Base-by-base conservation (phyloP, 225 moss, liverwort and hornwort species). In the Anthoceros angustus region DNA sequence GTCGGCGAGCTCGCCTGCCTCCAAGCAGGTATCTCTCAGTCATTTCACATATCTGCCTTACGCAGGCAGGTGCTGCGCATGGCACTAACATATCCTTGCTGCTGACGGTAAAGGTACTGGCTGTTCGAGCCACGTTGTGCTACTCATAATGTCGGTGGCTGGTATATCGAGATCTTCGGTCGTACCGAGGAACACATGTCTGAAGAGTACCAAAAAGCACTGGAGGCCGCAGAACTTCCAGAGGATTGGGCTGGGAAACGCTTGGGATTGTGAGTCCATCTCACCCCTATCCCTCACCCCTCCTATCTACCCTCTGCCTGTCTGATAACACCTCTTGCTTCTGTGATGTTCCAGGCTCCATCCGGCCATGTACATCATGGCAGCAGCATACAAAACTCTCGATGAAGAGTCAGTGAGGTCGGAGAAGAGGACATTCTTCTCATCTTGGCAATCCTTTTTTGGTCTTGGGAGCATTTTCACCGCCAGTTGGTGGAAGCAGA, bases 331-430 rank as follows among this genome's bases (percentile, higher is more conserved):
- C 23, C n/a, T 1, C 55, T 5, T 55, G 8, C 41, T 64, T 0
- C 42, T 39, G n/a, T 39, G 43, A 41, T 50, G 41, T 66, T 79
- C 70, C 88, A 95, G 90, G 78, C 80, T 82, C 62, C 83, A 95
- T 78, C 86, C 90, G 70, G 94, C 94, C 4, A 85, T 95, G 90
- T 95, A 82, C 78, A 86, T 90, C 67, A 74, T 90, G 70, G 94
- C 94, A 38, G 85, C 83, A 71, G 94, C 90, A 60, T 95, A 95
- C 72, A 95, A 88, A 75, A 95, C 94, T n/a, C 70, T 95, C 60
- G 94, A 95, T 70, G 88, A 86, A 66, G 90, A 95, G 82, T 87
- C 85, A 68, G 78, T 77, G 5, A 77, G 72, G 62, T 80, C 73
- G 69, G 78, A 67, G 43, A 77, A 71, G 46, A 67, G 62, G 42